Conservation (phyloP, 352 stramenopile genomes). For the Globisporangium cystogenes region DNA sequence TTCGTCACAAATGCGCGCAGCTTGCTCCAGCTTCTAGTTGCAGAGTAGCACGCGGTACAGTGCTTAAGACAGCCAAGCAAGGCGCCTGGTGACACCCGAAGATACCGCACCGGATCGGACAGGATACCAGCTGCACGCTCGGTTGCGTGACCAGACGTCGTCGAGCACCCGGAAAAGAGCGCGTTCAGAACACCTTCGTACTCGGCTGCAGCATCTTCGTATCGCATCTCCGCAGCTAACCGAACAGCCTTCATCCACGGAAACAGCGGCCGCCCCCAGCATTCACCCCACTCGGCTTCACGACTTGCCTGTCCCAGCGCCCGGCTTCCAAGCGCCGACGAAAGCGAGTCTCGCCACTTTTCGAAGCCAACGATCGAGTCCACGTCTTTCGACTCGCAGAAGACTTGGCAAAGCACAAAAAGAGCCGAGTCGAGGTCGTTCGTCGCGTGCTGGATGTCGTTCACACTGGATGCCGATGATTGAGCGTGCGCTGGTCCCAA, state of each 20-base stretch:
- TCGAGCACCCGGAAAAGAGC: neutral
- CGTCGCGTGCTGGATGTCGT: slow-evolving; percentile 26
- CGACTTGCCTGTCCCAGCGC: slow-evolving; percentile 11
- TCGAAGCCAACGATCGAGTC: slow-evolving; percentile 46
- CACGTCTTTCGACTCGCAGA: slow-evolving; percentile 44
- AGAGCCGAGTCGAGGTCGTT: slow-evolving; percentile 41
- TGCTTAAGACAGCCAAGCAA: slow-evolving; percentile 44
- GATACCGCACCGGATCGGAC: slow-evolving; percentile 20
- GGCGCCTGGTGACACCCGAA: slow-evolving; percentile 29
- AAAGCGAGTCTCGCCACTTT: slow-evolving; percentile 32
- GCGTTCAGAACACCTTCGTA: slow-evolving; percentile 33
- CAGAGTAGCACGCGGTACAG: slow-evolving; percentile 40
- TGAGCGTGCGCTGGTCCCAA: slow-evolving; percentile 17
- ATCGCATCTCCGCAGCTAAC: slow-evolving; percentile 48
- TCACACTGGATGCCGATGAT: slow-evolving; percentile 11
- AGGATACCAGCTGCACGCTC: slow-evolving; percentile 18
- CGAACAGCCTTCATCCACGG: slow-evolving; percentile 32
- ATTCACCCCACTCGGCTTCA: slow-evolving; percentile 7
- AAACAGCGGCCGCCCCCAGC: slow-evolving; percentile 24
- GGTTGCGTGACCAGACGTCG: neutral
- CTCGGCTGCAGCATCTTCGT: slow-evolving; percentile 50
- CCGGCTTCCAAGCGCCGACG: slow-evolving; percentile 18
- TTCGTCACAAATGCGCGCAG: slow-evolving; percentile 22
- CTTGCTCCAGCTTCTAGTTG: slow-evolving; percentile 36
- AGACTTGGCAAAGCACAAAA: slow-evolving; percentile 32